Base-by-base conservation (phyloP, 768 basidiomycete genomes). In the Auriculariales sp. region DNA sequence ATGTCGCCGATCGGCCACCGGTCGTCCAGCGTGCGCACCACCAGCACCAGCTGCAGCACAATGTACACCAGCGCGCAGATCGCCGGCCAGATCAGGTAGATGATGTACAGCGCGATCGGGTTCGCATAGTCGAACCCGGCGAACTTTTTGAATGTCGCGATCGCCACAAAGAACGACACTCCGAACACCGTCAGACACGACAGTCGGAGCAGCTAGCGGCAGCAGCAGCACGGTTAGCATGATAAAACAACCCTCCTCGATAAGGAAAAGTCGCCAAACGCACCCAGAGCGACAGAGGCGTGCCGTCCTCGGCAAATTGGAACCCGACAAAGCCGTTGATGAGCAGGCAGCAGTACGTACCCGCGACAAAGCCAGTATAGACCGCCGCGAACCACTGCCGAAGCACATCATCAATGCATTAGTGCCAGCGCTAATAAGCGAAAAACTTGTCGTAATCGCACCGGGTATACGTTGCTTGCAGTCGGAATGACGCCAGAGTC, bases 301-400 rank as follows among this genome's bases (percentile, higher is more conserved):
- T 99, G 39, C 95, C 95, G 59, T 99, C 95, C 68, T 99, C 95
- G 51, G 91, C 91, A 62, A 95, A 93, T 65, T 97, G 93, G 74
- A 99, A 98, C 0, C 95, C 95, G 49, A 99, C 91, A 62, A 99
- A 98, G 7, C 91, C 95, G 58, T 99, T 99, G 62, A 97, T 81
- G 54, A 99, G 74, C 36, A 99, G 70, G 66, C 90, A 92, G 62
- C 81, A 83, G 63, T 91, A 98, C 4, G 84, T 74, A n/a, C 92
- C 81, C n/a, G 84, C 86, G 17, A 95, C 73, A 19, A 97, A 69
- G 28, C 92, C 94, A 14, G 88, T 87, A 64, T 99, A 95, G 28
- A 83, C 78, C 28, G 93, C 93, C 10, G 93, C 79, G 62, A 98
- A 98, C 92, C 94, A 98, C 91, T 98, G 57, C 5, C 46, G 35